Evolutionary conservation across 2,329 filamentous ascomycete species (phyloP).

Genomic region (Pochonia chlamydosporia): DNA sequence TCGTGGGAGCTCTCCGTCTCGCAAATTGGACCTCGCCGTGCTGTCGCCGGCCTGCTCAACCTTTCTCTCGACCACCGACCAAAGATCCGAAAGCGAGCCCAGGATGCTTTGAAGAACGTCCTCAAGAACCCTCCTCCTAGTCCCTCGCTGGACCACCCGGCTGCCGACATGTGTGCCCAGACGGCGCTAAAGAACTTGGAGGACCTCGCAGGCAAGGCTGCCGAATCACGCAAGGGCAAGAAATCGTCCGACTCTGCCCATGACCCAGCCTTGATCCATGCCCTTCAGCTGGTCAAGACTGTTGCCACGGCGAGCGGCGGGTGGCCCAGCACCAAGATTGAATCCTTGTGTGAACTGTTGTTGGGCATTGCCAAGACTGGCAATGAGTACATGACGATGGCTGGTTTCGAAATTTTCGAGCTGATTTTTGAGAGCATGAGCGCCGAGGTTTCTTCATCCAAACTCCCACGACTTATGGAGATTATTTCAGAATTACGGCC

Average conservation of each 20-base stretch:
- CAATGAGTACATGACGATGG: conserved; percentile 95
- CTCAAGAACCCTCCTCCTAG: conserved; percentile 83
- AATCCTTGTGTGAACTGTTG: conserved; percentile 81
- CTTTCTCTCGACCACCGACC: conserved; percentile 82
- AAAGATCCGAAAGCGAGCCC: conserved; percentile 89
- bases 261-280: conserved; percentile 84
- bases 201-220: conserved; percentile 62
- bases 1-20: conserved; percentile 83
- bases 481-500: conserved; percentile 90
- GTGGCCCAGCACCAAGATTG: conserved; percentile 96
- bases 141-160: conserved; percentile 88
- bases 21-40: conserved; percentile 79
- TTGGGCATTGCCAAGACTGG: conserved; percentile 83
- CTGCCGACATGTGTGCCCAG: conserved; percentile 92
- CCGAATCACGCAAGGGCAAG: conserved; percentile 53
- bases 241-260: conserved; percentile 59
- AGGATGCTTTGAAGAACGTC: conserved; percentile 80
- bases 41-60: conserved; percentile 78
- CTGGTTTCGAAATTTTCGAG: conserved; percentile 94
- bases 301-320: conserved; percentile 82
- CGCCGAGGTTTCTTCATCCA: conserved; percentile 80
- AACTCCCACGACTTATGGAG: conserved; percentile 82
- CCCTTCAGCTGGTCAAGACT: conserved; percentile 85
- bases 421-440: conserved; percentile 91
- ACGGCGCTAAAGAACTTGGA: conserved; percentile 76